Evolutionary conservation across 495 filamentous ascomycete genomes (phyloP).

Genomic region (Opeltia flavorubescens): DNA sequence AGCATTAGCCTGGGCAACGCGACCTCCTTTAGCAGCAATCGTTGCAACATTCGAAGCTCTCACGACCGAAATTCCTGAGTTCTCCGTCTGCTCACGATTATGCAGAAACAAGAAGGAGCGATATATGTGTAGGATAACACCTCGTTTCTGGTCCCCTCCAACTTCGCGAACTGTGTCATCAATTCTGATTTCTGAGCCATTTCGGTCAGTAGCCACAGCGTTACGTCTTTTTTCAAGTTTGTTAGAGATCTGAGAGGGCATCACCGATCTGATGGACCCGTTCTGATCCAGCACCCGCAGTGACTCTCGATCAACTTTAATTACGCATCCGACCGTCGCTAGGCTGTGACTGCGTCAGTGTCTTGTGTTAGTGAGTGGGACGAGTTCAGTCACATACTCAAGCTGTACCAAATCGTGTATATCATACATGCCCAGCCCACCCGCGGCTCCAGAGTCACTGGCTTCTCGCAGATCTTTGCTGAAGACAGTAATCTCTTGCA

Average conservation of each 20-base stretch:
- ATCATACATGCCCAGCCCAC: constrained; percentile 68
- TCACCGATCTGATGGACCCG: constrained; percentile 61
- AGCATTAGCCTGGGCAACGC: constrained; percentile 30
- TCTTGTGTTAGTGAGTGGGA: not conserved
- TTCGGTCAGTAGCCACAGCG: constrained; percentile 82
- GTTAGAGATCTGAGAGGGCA: constrained; percentile 83
- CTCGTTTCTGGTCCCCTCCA: constrained; percentile 69
- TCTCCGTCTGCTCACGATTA: constrained; percentile 70
- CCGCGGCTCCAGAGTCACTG: constrained; percentile 71
- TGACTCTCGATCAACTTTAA: constrained; percentile 90
- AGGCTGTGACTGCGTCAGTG: constrained; percentile 37
- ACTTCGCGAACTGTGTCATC: constrained; percentile 89
- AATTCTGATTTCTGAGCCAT: constrained; percentile 80
- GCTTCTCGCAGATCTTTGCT: constrained; percentile 92
- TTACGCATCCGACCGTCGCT: constrained; percentile 78
- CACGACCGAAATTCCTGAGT: constrained; percentile 82
- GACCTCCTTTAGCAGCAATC: constrained; percentile 80
- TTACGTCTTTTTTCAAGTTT: constrained; percentile 64
- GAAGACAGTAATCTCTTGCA: constrained; percentile 92
- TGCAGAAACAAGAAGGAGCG: constrained; percentile 79
- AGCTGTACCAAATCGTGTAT: constrained; percentile 91
- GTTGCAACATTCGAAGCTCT: constrained; percentile 73
- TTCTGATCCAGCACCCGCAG: constrained; percentile 84
- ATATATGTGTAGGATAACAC: constrained; percentile 83
- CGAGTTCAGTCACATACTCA: constrained; percentile 50